Base-by-base conservation (phyloP, 164 flowering plant species). In the grape (Vitis vinifera) region DNA sequence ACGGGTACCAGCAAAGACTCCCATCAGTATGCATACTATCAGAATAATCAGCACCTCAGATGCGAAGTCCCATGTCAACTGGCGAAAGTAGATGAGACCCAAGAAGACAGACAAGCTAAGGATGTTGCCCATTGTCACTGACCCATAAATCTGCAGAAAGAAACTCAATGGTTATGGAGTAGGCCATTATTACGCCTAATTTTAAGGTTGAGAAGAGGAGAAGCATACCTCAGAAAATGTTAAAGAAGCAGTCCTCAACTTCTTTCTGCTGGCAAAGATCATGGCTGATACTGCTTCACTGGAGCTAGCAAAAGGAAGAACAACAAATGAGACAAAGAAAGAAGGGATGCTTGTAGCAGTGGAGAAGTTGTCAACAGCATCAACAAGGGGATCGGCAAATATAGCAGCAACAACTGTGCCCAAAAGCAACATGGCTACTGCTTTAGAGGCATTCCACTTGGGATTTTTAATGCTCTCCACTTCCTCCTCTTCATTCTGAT, bases 221-320 rank as follows among this genome's bases (percentile, higher is more conserved):
- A 70, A 31, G 64, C 71, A 63, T 55, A 86, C 89, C 89, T 82
- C 86, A 12, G 89, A 86, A 50, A 75, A 86, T 15, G 89, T 77
- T 30, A 86, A 77, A 48, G 87, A 86, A 55, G 84, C 65, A 51
- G 76, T 77, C 65, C 78, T 73, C 62, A 51, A 8, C 63, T 73
- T 82, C 77, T 77, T 83, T 11, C 78, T 78, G 29, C 76, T 68
- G 52, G 84, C 81, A 64, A 79, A 71, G 1, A 69, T 75, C 9
- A 84, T 61, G 4, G 80, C 80, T 10, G 87, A 77, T 27, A 82
- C 72, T 31, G 75, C 82, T 65, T 73, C 84, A 58, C 86, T 84
- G 62, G 81, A 77, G 63, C 73, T 83, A 31, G 83, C 87, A 44
- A 84, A 69, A 23, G 89, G 89, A 37, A 82, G 66, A 12, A 71